Percentiles rank a stretch among this genome's conserved stretches.
phyloP scores from a whole-genome alignment of 2,329 filamentous ascomycete genomes.

The Tolypocladium ovalisporum region DNA sequence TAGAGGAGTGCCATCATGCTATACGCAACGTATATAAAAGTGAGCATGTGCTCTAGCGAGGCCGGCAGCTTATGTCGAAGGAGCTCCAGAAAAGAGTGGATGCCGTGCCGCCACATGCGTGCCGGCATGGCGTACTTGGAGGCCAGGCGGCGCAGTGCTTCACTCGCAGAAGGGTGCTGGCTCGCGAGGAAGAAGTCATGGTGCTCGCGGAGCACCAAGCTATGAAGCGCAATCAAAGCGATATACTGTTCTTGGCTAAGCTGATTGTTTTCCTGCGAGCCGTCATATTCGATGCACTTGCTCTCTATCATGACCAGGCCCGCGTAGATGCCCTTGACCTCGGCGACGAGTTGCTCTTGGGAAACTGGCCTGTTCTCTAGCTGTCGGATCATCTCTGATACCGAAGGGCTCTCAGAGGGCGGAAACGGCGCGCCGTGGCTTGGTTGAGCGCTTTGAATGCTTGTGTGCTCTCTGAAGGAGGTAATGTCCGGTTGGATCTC shows the following conservation, averaged over 20 bases:
- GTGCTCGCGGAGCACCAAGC: constrained; percentile 71
- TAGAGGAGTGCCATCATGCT: constrained; percentile 80
- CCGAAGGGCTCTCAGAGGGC: constrained; percentile 2
- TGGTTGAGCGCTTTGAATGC: constrained; percentile 11
- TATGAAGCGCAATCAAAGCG: constrained; percentile 69
- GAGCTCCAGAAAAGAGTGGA: constrained; percentile 74
- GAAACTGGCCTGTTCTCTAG: constrained; percentile 59
- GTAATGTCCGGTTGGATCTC: constrained; percentile 13
- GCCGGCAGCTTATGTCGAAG: constrained; percentile 62
- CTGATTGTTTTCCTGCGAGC: constrained; percentile 34
- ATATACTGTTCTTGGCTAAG: constrained; percentile 68
- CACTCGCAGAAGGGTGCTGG: constrained; percentile 71
- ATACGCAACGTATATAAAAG: constrained; percentile 82
- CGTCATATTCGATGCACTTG: constrained; percentile 78
- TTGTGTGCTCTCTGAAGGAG: constrained; percentile 15
- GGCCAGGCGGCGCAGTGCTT: constrained; percentile 55
- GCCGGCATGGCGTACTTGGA: constrained; percentile 85
- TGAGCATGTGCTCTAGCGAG: constrained; percentile 79
- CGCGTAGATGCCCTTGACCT: constrained; percentile 76
- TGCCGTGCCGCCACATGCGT: constrained; percentile 88
- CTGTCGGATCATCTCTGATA: constrained; percentile 20
- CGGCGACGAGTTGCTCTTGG: constrained; percentile 66
- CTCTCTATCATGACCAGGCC: constrained; percentile 78
- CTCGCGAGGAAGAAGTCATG: constrained; percentile 80
- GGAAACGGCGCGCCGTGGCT: background rate